Conservation (phyloP, 2,329 filamentous ascomycete species). For the Ascochyta koolunga region DNA sequence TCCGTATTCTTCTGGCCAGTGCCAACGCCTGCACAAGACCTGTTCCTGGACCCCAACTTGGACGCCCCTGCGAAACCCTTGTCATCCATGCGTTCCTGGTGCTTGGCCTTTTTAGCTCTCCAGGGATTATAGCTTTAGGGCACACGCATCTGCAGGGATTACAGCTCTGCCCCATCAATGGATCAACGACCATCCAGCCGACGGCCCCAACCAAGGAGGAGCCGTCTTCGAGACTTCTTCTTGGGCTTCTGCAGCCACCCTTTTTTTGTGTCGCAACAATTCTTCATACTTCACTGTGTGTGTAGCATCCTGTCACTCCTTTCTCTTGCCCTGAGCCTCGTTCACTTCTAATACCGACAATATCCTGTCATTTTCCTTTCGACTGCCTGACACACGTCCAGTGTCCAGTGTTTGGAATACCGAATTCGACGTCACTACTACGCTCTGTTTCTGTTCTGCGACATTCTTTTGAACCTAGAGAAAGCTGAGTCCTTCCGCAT, state of each 20-base stretch:
- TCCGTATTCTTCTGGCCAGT: slow-evolving; percentile 26
- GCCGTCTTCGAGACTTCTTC: slow-evolving; percentile 31
- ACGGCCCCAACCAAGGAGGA: slow-evolving; percentile 41
- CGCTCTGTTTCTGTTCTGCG: slow-evolving; percentile 32
- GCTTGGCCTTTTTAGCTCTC: slow-evolving; percentile 28
- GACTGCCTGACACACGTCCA: slow-evolving; percentile 10
- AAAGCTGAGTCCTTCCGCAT: slow-evolving; percentile 22
- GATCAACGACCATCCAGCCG: slow-evolving; percentile 40
- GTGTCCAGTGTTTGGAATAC: slow-evolving; percentile 20
- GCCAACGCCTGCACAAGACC: slow-evolving; percentile 19
- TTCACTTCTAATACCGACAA: slow-evolving; percentile 31
- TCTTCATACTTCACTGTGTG: slow-evolving; percentile 35
- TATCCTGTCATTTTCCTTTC: slow-evolving; percentile 29
- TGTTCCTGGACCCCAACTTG: slow-evolving; percentile 36
- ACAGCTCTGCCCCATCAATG: slow-evolving; percentile 28
- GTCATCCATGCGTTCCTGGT: slow-evolving; percentile 26
- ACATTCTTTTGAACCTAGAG: slow-evolving; percentile 24
- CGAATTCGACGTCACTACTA: slow-evolving; percentile 14
- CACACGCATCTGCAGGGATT: slow-evolving; percentile 33
- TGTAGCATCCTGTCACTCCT: slow-evolving; percentile 32
- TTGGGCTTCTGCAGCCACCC: slow-evolving; percentile 29
- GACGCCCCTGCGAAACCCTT: slow-evolving; percentile 29
- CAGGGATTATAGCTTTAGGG: slow-evolving; percentile 26
- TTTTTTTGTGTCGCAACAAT: slow-evolving; percentile 34
- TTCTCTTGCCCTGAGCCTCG: slow-evolving; percentile 28